These are phyloP conservation scores for Ophiostoma quercus DNA, from an alignment of 2,329 filamentous ascomycete genomes.

Conservation along the genomic window DNA sequence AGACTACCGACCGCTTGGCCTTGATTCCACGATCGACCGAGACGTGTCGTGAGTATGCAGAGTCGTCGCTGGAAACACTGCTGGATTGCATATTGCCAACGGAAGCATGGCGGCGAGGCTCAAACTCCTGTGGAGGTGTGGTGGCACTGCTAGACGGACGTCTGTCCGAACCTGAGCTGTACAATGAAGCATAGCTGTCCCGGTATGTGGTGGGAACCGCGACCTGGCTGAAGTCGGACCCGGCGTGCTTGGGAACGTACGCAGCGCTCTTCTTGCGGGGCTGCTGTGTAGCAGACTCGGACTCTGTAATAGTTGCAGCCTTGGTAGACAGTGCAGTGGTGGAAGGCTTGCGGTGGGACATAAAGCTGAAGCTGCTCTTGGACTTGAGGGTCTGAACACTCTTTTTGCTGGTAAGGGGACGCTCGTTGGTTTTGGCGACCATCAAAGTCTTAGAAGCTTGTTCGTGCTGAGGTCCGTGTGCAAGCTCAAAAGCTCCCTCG, in stretches of 20 bases:
- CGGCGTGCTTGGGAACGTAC: conserved; percentile 25
- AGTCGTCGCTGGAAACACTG: background rate
- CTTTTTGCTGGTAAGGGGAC: background rate
- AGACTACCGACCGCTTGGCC: background rate
- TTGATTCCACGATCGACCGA: background rate
- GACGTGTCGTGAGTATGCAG: background rate
- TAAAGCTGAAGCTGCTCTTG: conserved; percentile 14
- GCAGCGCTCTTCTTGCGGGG: background rate
- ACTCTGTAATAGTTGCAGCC: background rate
- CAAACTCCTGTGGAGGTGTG: background rate
- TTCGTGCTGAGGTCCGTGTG: background rate
- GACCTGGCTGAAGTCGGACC: conserved; percentile 22
- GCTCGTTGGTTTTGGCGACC: background rate
- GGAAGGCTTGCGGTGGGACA: background rate
- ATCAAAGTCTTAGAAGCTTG: background rate
- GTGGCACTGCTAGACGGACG: background rate
- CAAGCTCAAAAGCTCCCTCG: background rate
- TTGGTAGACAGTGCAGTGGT: background rate
- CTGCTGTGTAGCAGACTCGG: background rate
- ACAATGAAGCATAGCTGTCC: conserved; percentile 14
- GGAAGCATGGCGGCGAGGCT: background rate
- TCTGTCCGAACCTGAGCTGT: background rate
- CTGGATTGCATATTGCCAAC: background rate
- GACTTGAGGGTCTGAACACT: background rate
- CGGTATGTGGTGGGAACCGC: conserved; percentile 20